phyloP scores from a whole-genome alignment of 495 filamentous ascomycete species.

The Chaetomidium leptoderma region DNA sequence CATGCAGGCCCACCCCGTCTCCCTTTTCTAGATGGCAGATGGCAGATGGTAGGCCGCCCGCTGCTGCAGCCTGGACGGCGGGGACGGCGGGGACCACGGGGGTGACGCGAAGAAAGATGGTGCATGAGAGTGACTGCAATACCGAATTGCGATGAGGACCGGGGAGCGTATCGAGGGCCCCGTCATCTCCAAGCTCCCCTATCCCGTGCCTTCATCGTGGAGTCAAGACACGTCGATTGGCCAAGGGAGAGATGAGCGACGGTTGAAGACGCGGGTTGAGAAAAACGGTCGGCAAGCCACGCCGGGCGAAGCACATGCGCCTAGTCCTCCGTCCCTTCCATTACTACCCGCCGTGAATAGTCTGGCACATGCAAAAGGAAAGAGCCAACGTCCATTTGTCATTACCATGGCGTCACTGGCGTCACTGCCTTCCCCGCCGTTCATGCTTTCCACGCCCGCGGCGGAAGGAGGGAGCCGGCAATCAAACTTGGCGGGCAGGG shows the following conservation, averaged over 20 bases:
- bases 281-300: not conserved
- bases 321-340: too few species aligned
- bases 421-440: not conserved
- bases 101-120: not conserved
- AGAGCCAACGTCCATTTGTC: not conserved
- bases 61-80: not conserved
- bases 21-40: not conserved
- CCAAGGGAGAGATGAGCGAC: not conserved
- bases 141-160: not conserved
- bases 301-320: conserved; percentile 7
- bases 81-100: too few species aligned
- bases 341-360: too few species aligned
- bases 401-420: conserved; percentile 1
- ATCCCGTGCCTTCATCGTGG: not conserved
- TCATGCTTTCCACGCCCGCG: not conserved
- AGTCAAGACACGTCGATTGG: conserved; percentile 1
- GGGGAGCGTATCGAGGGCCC: not conserved
- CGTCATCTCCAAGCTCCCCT: not conserved
- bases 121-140: conserved; percentile 3
- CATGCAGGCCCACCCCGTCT: not conserved
- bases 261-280: not conserved
- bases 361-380: not conserved
- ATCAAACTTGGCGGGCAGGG: not conserved
- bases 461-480: not conserved
- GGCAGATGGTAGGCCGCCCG: not conserved